phyloP scores from a whole-genome alignment of 2,329 filamentous ascomycete genomes.

The Sporothrix luriei region DNA sequence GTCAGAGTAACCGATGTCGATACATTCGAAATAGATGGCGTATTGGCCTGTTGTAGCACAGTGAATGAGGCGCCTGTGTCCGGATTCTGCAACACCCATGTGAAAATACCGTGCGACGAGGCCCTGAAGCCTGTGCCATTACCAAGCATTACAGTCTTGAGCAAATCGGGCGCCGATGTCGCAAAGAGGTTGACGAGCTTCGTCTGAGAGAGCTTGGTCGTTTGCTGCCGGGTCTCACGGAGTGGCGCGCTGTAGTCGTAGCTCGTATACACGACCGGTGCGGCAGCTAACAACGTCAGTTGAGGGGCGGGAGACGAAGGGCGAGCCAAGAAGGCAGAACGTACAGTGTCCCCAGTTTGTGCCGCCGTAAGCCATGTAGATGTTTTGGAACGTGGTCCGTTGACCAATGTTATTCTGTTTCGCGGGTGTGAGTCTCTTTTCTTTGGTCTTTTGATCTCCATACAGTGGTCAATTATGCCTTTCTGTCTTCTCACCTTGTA shows the following conservation, averaged over 20 bases:
- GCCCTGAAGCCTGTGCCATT: constrained; percentile 54
- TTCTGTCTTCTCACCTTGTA: constrained; percentile 46
- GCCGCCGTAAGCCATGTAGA: constrained; percentile 64
- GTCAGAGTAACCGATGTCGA: constrained; percentile 60
- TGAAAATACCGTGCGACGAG: constrained; percentile 48
- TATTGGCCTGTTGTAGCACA: constrained; percentile 64
- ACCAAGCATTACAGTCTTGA: constrained; percentile 57
- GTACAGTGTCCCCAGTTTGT: constrained; percentile 73
- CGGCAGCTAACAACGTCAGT: constrained; percentile 41
- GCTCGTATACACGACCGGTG: constrained; percentile 53
- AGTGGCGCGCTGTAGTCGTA: constrained; percentile 54
- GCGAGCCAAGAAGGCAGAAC: not conserved
- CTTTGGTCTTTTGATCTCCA: not conserved
- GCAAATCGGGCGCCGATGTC: constrained; percentile 53
- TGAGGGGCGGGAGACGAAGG: not conserved
- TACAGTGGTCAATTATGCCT: not conserved
- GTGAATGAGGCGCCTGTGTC: constrained; percentile 55
- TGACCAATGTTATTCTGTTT: constrained; percentile 54
- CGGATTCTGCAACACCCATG: constrained; percentile 56
- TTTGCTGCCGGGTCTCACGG: constrained; percentile 56
- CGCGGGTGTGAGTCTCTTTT: not conserved
- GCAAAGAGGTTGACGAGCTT: constrained; percentile 60
- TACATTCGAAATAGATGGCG: constrained; percentile 49
- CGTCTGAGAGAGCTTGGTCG: constrained; percentile 56
- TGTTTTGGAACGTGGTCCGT: constrained; percentile 48